phyloP scores from a whole-genome alignment of 352 stramenopile species.

The Pythium aquatile region DNA sequence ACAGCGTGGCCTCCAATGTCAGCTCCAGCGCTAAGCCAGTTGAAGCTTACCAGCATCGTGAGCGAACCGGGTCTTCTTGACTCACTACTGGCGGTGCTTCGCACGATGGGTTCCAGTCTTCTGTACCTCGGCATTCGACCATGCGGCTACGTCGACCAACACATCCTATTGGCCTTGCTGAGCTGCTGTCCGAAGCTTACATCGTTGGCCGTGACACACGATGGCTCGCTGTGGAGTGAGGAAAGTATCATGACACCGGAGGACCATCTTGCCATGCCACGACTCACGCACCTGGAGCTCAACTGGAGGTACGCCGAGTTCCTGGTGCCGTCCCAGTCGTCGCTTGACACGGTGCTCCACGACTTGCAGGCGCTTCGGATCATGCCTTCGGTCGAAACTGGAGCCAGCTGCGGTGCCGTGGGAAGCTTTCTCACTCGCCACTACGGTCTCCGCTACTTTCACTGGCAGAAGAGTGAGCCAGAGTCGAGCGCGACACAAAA shows the following conservation, averaged over 20 bases:
- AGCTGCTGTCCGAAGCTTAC: conserved; percentile 1
- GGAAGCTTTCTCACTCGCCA: neutral
- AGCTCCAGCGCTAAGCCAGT: neutral
- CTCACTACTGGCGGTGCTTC: neutral
- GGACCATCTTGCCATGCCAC: neutral
- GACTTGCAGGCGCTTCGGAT: neutral
- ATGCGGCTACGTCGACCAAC: neutral
- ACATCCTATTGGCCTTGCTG: neutral
- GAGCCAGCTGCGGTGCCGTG: neutral
- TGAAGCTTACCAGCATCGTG: neutral
- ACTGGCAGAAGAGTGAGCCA: neutral
- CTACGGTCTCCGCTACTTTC: neutral
- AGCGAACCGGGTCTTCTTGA: neutral
- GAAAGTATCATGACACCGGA: neutral
- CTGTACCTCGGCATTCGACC: neutral
- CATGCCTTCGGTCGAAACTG: neutral
- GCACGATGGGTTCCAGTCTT: neutral
- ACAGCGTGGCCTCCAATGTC: neutral
- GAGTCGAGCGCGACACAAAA: neutral
- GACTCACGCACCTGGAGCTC: neutral
- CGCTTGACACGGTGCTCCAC: neutral
- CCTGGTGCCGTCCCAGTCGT: neutral
- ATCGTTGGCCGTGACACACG: neutral
- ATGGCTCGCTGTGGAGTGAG: neutral
- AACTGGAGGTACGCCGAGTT: neutral